These are phyloP conservation scores for Rhodamnia rubescens DNA, from an alignment of 345 rosid genomes.

Conservation along the genomic window DNA sequence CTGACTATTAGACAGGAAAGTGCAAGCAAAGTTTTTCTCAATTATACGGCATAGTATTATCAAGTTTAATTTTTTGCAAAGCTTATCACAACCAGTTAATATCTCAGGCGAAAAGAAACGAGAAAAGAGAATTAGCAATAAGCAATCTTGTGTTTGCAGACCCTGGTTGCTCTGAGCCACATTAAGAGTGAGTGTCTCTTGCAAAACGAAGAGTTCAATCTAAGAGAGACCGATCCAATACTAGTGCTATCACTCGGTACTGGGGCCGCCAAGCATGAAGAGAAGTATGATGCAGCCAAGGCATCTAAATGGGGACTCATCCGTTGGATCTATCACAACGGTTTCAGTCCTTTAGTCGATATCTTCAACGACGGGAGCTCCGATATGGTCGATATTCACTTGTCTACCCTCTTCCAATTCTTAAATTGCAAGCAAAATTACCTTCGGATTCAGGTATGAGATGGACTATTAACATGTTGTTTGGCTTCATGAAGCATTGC, in stretches of 20 bases:
- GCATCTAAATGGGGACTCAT: conserved; percentile 14
- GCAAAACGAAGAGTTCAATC: not conserved
- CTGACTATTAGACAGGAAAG: not conserved
- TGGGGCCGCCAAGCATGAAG: conserved; percentile 8
- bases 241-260: conserved; percentile 4
- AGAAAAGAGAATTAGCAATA: not conserved
- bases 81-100: not conserved
- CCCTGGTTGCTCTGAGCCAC: not conserved
- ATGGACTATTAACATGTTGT: not conserved
- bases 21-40: not conserved
- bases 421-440: not conserved
- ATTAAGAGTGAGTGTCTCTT: not conserved
- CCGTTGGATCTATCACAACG: not conserved
- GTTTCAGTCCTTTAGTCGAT: not conserved
- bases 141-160: not conserved
- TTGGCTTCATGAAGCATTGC: not conserved
- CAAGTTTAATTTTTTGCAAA: not conserved
- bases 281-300: conserved; percentile 5
- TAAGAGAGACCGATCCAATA: not conserved
- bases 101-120: not conserved
- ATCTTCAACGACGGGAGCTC: not conserved
- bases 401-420: not conserved
- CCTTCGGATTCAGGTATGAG: not conserved
- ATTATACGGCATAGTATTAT: not conserved
- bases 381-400: not conserved